These are phyloP conservation scores for Dactylonectria macrodidyma DNA, from an alignment of 2,329 filamentous ascomycete genomes.

Conservation along the genomic window DNA sequence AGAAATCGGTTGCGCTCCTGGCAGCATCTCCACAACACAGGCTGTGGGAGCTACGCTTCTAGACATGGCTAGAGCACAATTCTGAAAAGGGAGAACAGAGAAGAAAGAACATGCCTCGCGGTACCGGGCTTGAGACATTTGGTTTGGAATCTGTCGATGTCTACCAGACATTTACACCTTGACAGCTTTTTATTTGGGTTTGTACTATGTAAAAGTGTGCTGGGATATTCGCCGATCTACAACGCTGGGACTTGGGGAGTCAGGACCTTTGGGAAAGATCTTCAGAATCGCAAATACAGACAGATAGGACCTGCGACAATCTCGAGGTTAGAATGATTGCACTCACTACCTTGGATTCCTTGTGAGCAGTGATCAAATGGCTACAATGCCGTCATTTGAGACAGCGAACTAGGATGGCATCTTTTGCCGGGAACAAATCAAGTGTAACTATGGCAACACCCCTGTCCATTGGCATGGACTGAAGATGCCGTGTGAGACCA, in stretches of 20 bases:
- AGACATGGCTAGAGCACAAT: conserved; percentile 14
- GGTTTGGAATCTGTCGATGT: conserved; percentile 24
- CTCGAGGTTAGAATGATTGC: conserved; percentile 7
- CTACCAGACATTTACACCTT: conserved; percentile 10
- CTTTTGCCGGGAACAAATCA: conserved; percentile 8
- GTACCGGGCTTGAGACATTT: conserved; percentile 30
- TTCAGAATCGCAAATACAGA: conserved; percentile 16
- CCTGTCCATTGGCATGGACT: conserved; percentile 1
- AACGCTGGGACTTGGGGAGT: conserved; percentile 4
- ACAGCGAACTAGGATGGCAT: conserved; percentile 8
- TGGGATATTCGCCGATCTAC: conserved; percentile 16
- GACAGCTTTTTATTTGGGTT: conserved; percentile 2
- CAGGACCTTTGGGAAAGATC: conserved; percentile 9
- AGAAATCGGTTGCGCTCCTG: conserved; percentile 27
- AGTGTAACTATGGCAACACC: conserved; percentile 14
- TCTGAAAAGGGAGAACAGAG: conserved; percentile 15
- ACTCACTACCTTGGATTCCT: background rate
- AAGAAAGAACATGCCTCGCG: conserved; percentile 27
- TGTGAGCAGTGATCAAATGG: background rate
- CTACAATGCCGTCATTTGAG: conserved; percentile 6
- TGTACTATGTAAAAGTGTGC: conserved; percentile 1
- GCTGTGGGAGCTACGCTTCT: conserved; percentile 16
- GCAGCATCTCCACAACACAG: conserved; percentile 8
- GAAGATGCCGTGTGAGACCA: conserved; percentile 6
- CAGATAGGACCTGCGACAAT: background rate